Evolutionary conservation across 129 eudicot species (phyloP), one percentile per base, ranked within the genome.

Genomic region (Mikania micrantha): DNA sequence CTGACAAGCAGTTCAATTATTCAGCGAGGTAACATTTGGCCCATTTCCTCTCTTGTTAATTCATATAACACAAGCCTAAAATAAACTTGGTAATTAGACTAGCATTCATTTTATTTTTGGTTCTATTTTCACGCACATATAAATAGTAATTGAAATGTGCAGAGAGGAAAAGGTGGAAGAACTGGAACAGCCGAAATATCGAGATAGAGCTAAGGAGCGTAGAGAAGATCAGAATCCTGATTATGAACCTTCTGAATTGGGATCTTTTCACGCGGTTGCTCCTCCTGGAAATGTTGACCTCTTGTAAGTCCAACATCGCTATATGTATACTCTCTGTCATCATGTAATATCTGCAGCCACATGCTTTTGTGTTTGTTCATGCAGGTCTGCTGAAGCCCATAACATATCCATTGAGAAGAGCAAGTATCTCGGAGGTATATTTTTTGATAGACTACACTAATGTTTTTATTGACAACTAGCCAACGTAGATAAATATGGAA

Each of bases 151-250:
- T 24, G 45, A 48, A 3, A 44, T 70, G 56, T 84, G 70, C 75
- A 88, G 98, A 69, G 97, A 91, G 87, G 96, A 91, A 80, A 88
- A 88, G 81, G 80, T 78, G 9, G 96, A 88, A 72, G 96, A 88
- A 69, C 81, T 87, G 5, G 95, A 85, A 28, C 79, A 19, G 16
- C 89, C 96, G 2, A 91, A 84, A 61, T 91, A 91, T 62, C 73
- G 98, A 65, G 98, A 91, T 76, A 80, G 98, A 70, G 98, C 98
- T 0, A 91, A 91, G 76, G 98, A 91, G 63, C 83, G 96, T 35
- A 85, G 98, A 73, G 98, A 91, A 74, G 98, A 91, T 69, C 85
- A 78, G 72, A 91, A 91, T 78, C 98, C 98, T 16, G 98, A 91
- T 73, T 91, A 91, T 54, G 98, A 91, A 39, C 73, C 89, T 6